Conservation (phyloP, 345 rosid genomes). For the Bruguiera gymnorhiza region DNA sequence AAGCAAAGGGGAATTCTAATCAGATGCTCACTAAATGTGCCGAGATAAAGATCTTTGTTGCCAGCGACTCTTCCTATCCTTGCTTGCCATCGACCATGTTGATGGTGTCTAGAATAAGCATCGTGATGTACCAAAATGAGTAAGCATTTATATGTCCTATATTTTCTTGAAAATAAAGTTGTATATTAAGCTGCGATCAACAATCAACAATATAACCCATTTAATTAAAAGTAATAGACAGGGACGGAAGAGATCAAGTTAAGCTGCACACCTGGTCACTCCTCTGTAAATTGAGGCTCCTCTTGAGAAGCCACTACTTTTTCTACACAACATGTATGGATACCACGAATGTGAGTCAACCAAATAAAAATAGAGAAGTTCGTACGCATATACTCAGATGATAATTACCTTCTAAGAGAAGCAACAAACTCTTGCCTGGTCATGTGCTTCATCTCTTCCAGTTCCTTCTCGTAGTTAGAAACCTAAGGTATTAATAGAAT, state of each 20-base stretch:
- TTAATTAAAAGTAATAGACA: too few species aligned
- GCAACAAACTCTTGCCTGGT: slow-evolving; percentile 95
- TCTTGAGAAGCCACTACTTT: slow-evolving; percentile 96
- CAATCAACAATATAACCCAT: too few species aligned
- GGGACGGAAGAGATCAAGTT: background rate
- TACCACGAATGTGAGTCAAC: too few species aligned
- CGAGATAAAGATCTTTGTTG: slow-evolving; percentile 95
- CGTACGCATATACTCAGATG: background rate
- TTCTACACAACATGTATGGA: slow-evolving; percentile 33
- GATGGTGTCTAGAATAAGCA: slow-evolving; percentile 66
- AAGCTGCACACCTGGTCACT: slow-evolving; percentile 64
- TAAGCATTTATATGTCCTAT: background rate
- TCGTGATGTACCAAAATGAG: background rate
- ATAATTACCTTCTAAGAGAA: slow-evolving; percentile 70
- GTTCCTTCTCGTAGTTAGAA: slow-evolving; percentile 70
- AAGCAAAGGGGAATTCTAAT: background rate
- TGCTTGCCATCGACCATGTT: slow-evolving; percentile 98
- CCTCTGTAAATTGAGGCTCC: slow-evolving; percentile 98
- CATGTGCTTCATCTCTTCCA: slow-evolving; percentile 91
- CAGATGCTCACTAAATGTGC: slow-evolving; percentile 75
- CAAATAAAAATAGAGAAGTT: too few species aligned
- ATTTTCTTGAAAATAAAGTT: too few species aligned
- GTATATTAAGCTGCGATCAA: too few species aligned
- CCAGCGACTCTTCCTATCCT: slow-evolving; percentile 97
- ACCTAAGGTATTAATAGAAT: slow-evolving; percentile 31